Base-by-base conservation (phyloP, 805 yeast genomes). In the Zygosaccharomyces pseudorouxii region DNA sequence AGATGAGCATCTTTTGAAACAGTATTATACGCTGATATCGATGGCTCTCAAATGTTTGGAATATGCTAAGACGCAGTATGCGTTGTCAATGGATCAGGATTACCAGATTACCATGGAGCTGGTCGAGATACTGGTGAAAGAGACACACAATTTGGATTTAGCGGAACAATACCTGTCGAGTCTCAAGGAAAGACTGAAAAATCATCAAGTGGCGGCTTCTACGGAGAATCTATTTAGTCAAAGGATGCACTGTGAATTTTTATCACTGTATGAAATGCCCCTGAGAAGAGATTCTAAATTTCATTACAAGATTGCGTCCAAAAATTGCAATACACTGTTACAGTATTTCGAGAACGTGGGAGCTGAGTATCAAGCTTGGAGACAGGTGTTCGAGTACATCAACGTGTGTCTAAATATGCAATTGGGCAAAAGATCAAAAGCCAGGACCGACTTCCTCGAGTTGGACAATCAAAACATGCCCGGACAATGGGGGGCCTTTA, bases 21-120 rank as follows among this genome's bases (percentile, higher is more conserved):
- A 68, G 51, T 69, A 68, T 46, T 66, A 57, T 49, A 55, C 67
- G 3, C 46, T 71, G 43, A 57, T 69, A 1, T 56, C 59, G 11
- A 59, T 65, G 49, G 46, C 68, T 2, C 51, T 70, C 0, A 50
- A 47, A 25, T 51, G 62, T 9, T 51, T 67, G 30, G 49, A 44
- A 18, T 40, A 53, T 41, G 23, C 59, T 28, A 55, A 55, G 31
- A 18, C 51, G 33, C 46, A 48, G 37, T 42, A 38, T 48, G 47
- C 55, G 16, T 22, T 63, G n/a, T 49, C 66, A 1, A 37, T 62
- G 14, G 64, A 58, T 27, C 63, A 63, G 29, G 67, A 63, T 42
- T 51, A 58, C 1, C 45, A 59, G 4, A 51, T 64, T 1, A 55
- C 67, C 0, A 40, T 64, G 23, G 61, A 61, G 25, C 49, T 71